Evolutionary conservation across 192 early-diverging fungal genomes (phyloP), one percentile per base, ranked within the genome.

Genomic region (Diversispora eburnea): DNA sequence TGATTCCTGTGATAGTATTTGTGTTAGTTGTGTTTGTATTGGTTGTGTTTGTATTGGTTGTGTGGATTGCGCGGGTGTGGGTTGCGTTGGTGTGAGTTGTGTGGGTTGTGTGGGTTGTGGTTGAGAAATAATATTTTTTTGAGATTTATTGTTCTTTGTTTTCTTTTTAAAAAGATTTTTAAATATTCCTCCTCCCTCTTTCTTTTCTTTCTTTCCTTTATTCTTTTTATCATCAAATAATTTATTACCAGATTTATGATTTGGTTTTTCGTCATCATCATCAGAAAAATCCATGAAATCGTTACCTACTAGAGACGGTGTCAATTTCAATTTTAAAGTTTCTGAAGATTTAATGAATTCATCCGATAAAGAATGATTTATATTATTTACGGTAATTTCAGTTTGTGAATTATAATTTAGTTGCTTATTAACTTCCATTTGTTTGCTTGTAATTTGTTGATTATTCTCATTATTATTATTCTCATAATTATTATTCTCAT

Each of bases 191-290:
- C 72, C 61, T 54, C 20, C 17, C 10, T 46, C 33, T 46, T 75
- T 71, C 45, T 81, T 71, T 62, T 78, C 77, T 45, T 46, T 65
- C 46, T 55, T 81, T 77, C 63, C 76, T 76, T 13, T 66, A 75
- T 57, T 79, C 79, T 61, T 77, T 63, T 43, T 54, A 54, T 39
- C 75, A 39, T 78, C 75, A 48, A 68, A 64, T 55, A 77, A 64
- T 15, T 78, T 72, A 54, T 70, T 75, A 3, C 68, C 71, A 68
- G 67, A 43, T 22, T 78, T 82, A 19, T 12, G 3, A 8, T 3
- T 42, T 7, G 25, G 13, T 1, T 5, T n/a, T 4, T 55, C 72
- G 3, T 73, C 62, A 12, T 73, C 72, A 3, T 73, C 72, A 64
- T 73, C 72, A 20, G 72, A 64, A 12, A 73, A 61, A 46, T 73